Percentiles rank a stretch among this genome's conserved stretches.
Conservation (phyloP, 306 rosid genomes). For the Citrullus colocynthis region DNA sequence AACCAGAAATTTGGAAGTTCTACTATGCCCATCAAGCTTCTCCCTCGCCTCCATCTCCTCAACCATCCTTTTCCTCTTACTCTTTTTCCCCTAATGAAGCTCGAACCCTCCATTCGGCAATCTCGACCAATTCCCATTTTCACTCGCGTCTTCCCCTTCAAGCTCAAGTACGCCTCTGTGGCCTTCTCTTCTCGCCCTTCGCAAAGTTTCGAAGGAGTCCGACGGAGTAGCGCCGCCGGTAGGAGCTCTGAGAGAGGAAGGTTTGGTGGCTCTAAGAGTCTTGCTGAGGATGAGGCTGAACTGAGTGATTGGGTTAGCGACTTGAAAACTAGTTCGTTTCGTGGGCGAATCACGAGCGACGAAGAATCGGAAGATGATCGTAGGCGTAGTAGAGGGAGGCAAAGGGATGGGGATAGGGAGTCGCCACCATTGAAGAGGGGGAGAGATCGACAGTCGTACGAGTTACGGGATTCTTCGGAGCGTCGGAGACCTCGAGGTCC, state of each 20-base stretch:
- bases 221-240: conserved; percentile 14
- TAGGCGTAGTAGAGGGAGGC: conserved; percentile 14
- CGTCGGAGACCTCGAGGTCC: conserved; percentile 16
- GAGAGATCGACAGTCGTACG: conserved; percentile 20
- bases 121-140: conserved; percentile 20
- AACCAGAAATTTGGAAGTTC: neutral
- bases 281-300: conserved; percentile 72
- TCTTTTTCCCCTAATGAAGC: conserved; percentile 30
- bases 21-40: conserved; percentile 40
- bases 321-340: conserved; percentile 26
- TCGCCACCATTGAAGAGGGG: conserved; percentile 17
- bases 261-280: conserved; percentile 39
- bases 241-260: neutral
- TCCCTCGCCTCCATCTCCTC: conserved; percentile 52
- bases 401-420: conserved; percentile 5
- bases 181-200: conserved; percentile 7
- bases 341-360: conserved; percentile 16
- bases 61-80: conserved; percentile 31
- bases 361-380: conserved; percentile 23
- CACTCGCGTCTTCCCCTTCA: conserved; percentile 47
- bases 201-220: conserved; percentile 15
- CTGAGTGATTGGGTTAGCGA: conserved; percentile 79
- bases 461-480: conserved; percentile 13
- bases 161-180: conserved; percentile 20
- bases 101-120: conserved; percentile 15